Evolutionary conservation across 2,329 filamentous ascomycete genomes (phyloP).

Genomic region (Penicillium thymicola): DNA sequence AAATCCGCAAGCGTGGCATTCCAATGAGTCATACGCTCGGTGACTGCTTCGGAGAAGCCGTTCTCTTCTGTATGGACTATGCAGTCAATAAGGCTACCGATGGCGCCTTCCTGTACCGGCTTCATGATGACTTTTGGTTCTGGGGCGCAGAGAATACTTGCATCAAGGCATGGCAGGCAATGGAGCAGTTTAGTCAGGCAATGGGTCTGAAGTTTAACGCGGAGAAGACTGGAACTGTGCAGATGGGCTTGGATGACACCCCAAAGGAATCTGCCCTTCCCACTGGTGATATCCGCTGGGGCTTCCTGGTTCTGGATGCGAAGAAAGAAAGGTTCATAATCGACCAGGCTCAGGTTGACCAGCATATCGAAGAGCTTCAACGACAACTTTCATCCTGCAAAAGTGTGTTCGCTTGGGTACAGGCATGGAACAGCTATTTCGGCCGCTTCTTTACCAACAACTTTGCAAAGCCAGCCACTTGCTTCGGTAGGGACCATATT

Average conservation of each 20-base stretch:
- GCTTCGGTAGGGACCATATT: conserved; percentile 55
- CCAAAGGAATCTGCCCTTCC: conserved; percentile 41
- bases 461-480: conserved; percentile 55
- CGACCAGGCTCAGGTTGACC: conserved; percentile 57
- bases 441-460: conserved; percentile 57
- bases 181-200: conserved; percentile 53
- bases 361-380: conserved; percentile 58
- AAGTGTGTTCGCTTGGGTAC: conserved; percentile 58
- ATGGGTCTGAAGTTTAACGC: conserved; percentile 59
- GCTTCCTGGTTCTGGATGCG: conserved; percentile 57
- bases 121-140: conserved; percentile 67
- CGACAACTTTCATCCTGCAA: conserved; percentile 56
- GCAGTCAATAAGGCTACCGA: conserved; percentile 58
- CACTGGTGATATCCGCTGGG: conserved; percentile 55
- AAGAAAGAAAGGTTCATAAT: conserved; percentile 56
- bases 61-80: conserved; percentile 65
- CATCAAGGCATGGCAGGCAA: conserved; percentile 58
- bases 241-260: conserved; percentile 30
- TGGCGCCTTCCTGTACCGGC: conserved; percentile 56
- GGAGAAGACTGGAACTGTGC: conserved; percentile 56
- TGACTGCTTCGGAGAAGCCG: conserved; percentile 57
- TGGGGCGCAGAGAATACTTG: conserved; percentile 57
- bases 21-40: conserved; percentile 60
- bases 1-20: conserved; percentile 54
- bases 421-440: conserved; percentile 60